phyloP scores from a whole-genome alignment of 306 rosid species.

The Boehmeria nivea region DNA sequence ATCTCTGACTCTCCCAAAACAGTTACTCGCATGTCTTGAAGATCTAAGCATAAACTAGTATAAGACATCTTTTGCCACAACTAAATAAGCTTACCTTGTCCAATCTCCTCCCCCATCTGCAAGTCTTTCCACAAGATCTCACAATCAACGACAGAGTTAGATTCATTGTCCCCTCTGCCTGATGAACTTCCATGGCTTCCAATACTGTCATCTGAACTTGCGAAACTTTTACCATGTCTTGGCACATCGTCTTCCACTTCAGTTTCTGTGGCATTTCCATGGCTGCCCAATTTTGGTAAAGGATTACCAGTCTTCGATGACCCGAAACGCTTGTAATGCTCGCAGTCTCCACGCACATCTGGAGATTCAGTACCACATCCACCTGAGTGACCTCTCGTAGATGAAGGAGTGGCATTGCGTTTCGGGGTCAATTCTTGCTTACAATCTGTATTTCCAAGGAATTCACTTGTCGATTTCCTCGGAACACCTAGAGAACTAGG shows the following conservation, averaged over 20 bases:
- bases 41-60: too few relatives aligned
- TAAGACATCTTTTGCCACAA: too few relatives aligned
- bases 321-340: constrained; percentile 27
- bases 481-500: constrained; percentile 24
- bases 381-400: constrained; percentile 20
- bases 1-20: too few relatives aligned
- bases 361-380: constrained; percentile 11
- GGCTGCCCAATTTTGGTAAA: constrained; percentile 18
- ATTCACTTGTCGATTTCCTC: constrained; percentile 17
- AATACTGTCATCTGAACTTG: constrained; percentile 27
- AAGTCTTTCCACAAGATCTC: constrained; percentile 66
- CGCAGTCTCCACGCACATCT: constrained; percentile 23
- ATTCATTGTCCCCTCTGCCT: constrained; percentile 47
- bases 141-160: constrained; percentile 31
- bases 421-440: constrained; percentile 16
- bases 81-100: constrained; percentile 53
- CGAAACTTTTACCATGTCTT: constrained; percentile 31
- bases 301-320: constrained; percentile 21
- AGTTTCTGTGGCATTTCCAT: constrained; percentile 24
- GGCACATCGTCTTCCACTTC: constrained; percentile 40
- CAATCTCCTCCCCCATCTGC: constrained; percentile 56
- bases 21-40: too few relatives aligned
- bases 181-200: constrained; percentile 36
- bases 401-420: constrained; percentile 9
- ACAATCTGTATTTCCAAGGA: constrained; percentile 19